Evolutionary conservation across 768 basidiomycete genomes (phyloP), one percentile per base, ranked within the genome.

Genomic region (Tylopilus plumbeoviolaceoides): DNA sequence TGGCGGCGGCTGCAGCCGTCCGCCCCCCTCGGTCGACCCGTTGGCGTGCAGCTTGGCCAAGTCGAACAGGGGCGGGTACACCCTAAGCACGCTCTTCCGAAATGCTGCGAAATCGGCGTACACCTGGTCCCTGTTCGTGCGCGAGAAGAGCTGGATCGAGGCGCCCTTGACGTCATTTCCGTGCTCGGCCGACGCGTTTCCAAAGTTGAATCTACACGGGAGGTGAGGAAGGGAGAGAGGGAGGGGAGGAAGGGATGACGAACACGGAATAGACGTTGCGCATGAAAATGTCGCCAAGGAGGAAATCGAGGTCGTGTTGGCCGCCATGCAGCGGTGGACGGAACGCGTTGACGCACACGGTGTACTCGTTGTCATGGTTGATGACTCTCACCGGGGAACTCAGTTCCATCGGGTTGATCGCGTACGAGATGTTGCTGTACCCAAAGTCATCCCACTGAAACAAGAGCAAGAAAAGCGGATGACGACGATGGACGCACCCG

Each of bases 191-290:
- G 60, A 47, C 1, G 12, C 51, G 52, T 76, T 72, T 25, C 73
- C 76, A 59, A 78, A 78, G 51, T 78, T 70, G 64, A 70, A 77
- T 4, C 75, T 30, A 11, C 10, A 5, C 30, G 30, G 7, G 30
- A 7, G 10, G 30, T 76, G 38, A 1, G 43, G 35, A 7, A 10
- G n/a, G 38, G 9, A 7, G 28, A 23, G 8, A 25, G 23, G 23
- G 5, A 30, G 30, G 10, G 30, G 8, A 30, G 8, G 30, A 5
- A 39, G 7, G 18, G 18, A 20, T 6, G 9, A 5, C 74, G 5
- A 63, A 77, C 75, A 75, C 70, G 1, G 72, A 64, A 50, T 78
- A 77, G 23, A 75, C 72, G 48, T 78, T 78, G 31, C 77, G 73
- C 59, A 78, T 69, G 62, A 76, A 77, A 5, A 72, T 65, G 53